These are phyloP conservation scores for Salisapilia sapeloensis DNA, from an alignment of 352 stramenopile genomes.

Conservation along the genomic window DNA sequence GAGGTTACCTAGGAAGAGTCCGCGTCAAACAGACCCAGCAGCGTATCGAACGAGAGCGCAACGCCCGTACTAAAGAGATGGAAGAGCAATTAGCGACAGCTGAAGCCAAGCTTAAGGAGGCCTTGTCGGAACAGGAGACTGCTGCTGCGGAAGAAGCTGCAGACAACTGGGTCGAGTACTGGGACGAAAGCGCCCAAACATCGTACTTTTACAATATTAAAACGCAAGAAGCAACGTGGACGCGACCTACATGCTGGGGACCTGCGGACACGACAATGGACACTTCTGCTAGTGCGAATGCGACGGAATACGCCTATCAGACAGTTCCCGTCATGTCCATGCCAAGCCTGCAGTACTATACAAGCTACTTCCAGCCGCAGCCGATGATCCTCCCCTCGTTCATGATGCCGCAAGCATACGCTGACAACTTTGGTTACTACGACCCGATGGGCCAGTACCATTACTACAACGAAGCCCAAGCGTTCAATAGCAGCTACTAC, in stretches of 20 bases:
- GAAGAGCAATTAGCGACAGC: constrained; percentile 37
- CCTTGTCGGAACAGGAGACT: constrained; percentile 6
- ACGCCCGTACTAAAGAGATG: constrained; percentile 29
- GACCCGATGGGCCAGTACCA: constrained; percentile 66
- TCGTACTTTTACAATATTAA: constrained; percentile 83
- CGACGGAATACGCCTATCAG: too few relatives aligned
- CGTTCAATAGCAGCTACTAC: constrained; percentile 3
- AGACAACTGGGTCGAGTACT: constrained; percentile 82
- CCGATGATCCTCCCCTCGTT: too few relatives aligned
- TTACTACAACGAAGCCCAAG: constrained; percentile 40
- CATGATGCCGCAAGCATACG: too few relatives aligned
- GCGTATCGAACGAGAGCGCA: constrained; percentile 46
- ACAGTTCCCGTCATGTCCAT: too few relatives aligned
- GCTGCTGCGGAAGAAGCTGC: constrained; percentile 5
- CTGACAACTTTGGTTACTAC: constrained; percentile 69
- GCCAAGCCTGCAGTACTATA: too few relatives aligned
- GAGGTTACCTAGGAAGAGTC: constrained; percentile 37
- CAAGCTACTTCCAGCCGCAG: too few relatives aligned
- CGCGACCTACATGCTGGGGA: too few relatives aligned
- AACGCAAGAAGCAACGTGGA: constrained; percentile 80
- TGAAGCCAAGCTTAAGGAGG: constrained; percentile 34
- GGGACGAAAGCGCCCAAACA: constrained; percentile 77
- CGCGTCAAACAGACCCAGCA: constrained; percentile 31
- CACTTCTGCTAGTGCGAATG: too few relatives aligned
- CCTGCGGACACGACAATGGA: too few relatives aligned